Evolutionary conservation across 164 flowering plant genomes (phyloP).

Genomic region (Liriodendron chinense): DNA sequence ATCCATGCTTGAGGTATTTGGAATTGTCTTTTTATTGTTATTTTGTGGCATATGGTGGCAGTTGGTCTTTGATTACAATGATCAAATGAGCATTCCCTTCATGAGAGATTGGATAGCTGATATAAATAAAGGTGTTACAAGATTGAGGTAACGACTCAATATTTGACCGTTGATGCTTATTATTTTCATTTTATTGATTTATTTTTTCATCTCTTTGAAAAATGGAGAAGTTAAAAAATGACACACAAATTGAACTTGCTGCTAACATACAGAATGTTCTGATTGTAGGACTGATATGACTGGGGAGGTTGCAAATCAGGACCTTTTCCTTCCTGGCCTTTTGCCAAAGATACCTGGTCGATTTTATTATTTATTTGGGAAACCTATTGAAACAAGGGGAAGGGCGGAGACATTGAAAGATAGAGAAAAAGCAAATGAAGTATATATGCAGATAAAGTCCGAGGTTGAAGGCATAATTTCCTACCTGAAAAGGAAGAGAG

Average conservation of each 20-base stretch:
- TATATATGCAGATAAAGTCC: slow-evolving; percentile 64
- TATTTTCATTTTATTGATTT: neutral
- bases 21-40: neutral
- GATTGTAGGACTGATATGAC: slow-evolving; percentile 33
- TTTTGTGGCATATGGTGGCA: slow-evolving; percentile 16
- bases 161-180: neutral
- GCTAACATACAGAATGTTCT: neutral
- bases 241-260: neutral
- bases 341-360: slow-evolving; percentile 87
- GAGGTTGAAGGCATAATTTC: slow-evolving; percentile 49
- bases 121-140: slow-evolving; percentile 12
- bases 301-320: slow-evolving; percentile 56
- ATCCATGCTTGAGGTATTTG: neutral
- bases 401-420: slow-evolving; percentile 41
- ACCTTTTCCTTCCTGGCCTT: slow-evolving; percentile 50
- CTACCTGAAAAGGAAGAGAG: slow-evolving; percentile 65
- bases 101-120: slow-evolving; percentile 41
- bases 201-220: neutral
- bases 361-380: slow-evolving; percentile 76
- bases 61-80: slow-evolving; percentile 68
- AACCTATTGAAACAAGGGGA: slow-evolving; percentile 71
- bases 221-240: neutral
- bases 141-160: slow-evolving; percentile 41
- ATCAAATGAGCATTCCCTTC: slow-evolving; percentile 61
- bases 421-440: slow-evolving; percentile 41